Evolutionary conservation across 371 early-diverging fungal species (phyloP).

Genomic region (Apophysomyces ossiformis): DNA sequence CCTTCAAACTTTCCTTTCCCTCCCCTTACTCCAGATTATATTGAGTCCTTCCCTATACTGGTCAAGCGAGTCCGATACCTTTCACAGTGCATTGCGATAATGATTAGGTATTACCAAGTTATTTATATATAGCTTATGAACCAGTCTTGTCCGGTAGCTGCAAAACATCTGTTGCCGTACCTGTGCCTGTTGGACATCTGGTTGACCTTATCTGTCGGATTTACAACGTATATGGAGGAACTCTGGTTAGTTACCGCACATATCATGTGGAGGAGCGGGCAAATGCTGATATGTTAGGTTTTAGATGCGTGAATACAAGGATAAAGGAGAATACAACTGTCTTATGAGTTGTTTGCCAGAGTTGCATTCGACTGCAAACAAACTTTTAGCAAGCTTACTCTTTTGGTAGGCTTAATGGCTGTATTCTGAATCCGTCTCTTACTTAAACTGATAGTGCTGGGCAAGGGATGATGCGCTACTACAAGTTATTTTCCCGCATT

Average conservation of each 20-base stretch:
- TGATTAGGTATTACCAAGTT: conserved; percentile 37
- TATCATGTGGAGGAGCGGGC: no score
- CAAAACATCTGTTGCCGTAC: conserved; percentile 33
- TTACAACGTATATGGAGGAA: conserved; percentile 50
- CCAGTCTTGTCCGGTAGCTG: conserved; percentile 26
- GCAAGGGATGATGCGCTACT: conserved; percentile 40
- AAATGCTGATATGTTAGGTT: neutral
- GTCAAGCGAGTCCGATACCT: conserved; percentile 40
- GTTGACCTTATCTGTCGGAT: conserved; percentile 51
- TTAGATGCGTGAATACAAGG: conserved; percentile 31
- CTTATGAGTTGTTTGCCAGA: conserved; percentile 48
- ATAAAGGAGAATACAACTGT: conserved; percentile 26
- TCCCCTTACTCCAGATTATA: conserved; percentile 37
- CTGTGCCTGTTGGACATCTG: conserved; percentile 48
- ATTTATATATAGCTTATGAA: neutral
- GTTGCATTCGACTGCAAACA: conserved; percentile 44
- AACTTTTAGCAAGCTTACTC: conserved; percentile 43
- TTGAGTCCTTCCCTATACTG: conserved; percentile 45
- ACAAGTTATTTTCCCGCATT: conserved; percentile 45
- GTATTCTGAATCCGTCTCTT: neutral
- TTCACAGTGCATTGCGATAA: conserved; percentile 35
- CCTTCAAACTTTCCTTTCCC: conserved; percentile 34
- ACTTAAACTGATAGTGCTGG: conserved; percentile 34
- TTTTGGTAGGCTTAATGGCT: conserved; percentile 35
- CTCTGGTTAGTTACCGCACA: conserved; percentile 36